Conservation (phyloP, 345 rosid species). For the Dipteronia dyeriana region DNA sequence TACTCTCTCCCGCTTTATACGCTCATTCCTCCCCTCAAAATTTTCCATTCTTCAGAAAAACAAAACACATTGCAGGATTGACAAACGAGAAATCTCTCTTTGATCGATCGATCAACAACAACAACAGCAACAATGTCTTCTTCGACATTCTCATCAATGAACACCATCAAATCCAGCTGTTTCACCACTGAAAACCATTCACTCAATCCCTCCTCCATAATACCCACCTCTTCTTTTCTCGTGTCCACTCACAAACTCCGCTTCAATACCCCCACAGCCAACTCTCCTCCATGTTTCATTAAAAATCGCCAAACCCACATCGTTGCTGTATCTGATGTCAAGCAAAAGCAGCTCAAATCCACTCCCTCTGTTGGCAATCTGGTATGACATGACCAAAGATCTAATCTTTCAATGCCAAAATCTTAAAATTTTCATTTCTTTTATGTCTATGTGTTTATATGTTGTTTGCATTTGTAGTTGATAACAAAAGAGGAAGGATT, state of each 20-base stretch:
- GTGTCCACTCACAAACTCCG: conserved; percentile 14
- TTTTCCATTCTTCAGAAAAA: neutral
- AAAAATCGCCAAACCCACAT: neutral
- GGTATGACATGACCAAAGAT: neutral
- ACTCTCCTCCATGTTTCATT: neutral
- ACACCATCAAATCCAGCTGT: neutral
- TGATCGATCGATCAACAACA: neutral
- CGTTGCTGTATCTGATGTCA: conserved; percentile 19
- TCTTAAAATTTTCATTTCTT: neutral
- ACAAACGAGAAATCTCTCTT: neutral
- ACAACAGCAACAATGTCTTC: neutral
- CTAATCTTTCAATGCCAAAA: neutral
- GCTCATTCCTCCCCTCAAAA: neutral
- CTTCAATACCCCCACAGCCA: neutral
- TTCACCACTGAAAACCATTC: neutral
- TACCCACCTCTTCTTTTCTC: neutral
- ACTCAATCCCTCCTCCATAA: neutral
- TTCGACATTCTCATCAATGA: conserved; percentile 3
- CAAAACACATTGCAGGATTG: neutral
- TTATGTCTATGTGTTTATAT: neutral
- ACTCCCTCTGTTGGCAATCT: neutral
- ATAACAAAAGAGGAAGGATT: conserved; percentile 58
- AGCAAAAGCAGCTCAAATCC: conserved; percentile 6
- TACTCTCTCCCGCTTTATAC: neutral
- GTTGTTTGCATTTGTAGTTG: conserved; percentile 30